These are phyloP conservation scores for Ophiostoma piceae DNA, from an alignment of 2,329 filamentous ascomycete genomes.

Conservation along the genomic window DNA sequence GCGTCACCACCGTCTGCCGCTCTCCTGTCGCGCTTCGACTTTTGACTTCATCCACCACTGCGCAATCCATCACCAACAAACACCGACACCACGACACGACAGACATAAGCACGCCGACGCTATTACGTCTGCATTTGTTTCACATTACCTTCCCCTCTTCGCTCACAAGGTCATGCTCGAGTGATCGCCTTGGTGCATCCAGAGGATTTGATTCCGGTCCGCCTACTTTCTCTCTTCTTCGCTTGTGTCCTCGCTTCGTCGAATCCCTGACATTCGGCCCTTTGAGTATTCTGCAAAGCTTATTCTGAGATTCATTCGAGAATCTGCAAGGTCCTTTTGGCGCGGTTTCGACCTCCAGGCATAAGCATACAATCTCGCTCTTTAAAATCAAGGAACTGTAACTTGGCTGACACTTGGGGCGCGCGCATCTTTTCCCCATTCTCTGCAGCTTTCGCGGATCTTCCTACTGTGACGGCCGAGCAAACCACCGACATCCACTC, in stretches of 20 bases:
- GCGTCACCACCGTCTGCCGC: background rate
- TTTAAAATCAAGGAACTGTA: slow-evolving; percentile 10
- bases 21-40: background rate
- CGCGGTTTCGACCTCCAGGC: background rate
- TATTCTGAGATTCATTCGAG: background rate
- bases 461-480: slow-evolving; percentile 25
- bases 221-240: slow-evolving; percentile 26
- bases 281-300: slow-evolving; percentile 1
- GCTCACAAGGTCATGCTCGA: slow-evolving; percentile 27
- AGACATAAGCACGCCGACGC: background rate
- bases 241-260: background rate
- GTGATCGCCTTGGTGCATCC: slow-evolving; percentile 26
- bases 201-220: slow-evolving; percentile 33
- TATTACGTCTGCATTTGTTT: background rate
- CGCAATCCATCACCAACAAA: background rate
- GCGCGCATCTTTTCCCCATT: slow-evolving; percentile 9
- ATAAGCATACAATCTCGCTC: background rate
- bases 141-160: background rate
- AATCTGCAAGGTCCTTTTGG: background rate
- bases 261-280: background rate
- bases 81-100: background rate
- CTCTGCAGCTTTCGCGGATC: slow-evolving; percentile 27
- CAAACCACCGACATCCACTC: background rate
- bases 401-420: slow-evolving; percentile 26
- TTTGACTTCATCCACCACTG: background rate